phyloP scores from a whole-genome alignment of 768 basidiomycete species.

The Pholiota conissans region DNA sequence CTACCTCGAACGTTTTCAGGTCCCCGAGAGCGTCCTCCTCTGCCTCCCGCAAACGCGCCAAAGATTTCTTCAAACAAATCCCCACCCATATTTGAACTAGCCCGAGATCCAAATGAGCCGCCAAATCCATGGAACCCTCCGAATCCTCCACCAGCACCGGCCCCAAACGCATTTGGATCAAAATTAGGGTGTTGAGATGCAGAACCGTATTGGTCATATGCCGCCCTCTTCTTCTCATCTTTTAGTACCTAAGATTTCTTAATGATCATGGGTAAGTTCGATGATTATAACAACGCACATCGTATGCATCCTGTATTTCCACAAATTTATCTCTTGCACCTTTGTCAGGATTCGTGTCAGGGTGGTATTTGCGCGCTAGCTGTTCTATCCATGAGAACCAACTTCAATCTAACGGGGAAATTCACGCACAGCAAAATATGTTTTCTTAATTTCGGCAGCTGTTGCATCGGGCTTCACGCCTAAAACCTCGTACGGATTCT shows the following conservation, averaged over 20 bases:
- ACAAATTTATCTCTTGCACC: conserved; percentile 89
- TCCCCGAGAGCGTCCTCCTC: conserved; percentile 41
- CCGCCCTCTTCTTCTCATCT: conserved; percentile 89
- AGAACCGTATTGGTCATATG: conserved; percentile 90
- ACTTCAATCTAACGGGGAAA: not conserved
- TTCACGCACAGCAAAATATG: conserved; percentile 84
- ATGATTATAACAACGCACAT: conserved; percentile 49
- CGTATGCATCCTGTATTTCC: conserved; percentile 97
- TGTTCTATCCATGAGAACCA: conserved; percentile 32
- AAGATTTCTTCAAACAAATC: conserved; percentile 91
- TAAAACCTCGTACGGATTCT: conserved; percentile 90
- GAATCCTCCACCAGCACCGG: conserved; percentile 42
- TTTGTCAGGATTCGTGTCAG: conserved; percentile 94
- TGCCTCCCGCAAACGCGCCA: conserved; percentile 53
- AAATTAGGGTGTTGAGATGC: conserved; percentile 94
- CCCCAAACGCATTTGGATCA: conserved; percentile 81
- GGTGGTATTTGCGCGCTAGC: conserved; percentile 98
- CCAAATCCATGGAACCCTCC: conserved; percentile 32
- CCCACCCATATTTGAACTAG: conserved; percentile 29
- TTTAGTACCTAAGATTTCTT: conserved; percentile 69
- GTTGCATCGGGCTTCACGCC: conserved; percentile 85
- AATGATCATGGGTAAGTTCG: conserved; percentile 9
- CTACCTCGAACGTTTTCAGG: conserved; percentile 58
- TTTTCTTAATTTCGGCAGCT: conserved; percentile 92
- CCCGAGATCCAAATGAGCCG: conserved; percentile 22